A percentile compares a stretch with the other conserved stretches of the same genome.
phyloP scores from a whole-genome alignment of 2,329 filamentous ascomycete species.

The Bipolaris bicolor region DNA sequence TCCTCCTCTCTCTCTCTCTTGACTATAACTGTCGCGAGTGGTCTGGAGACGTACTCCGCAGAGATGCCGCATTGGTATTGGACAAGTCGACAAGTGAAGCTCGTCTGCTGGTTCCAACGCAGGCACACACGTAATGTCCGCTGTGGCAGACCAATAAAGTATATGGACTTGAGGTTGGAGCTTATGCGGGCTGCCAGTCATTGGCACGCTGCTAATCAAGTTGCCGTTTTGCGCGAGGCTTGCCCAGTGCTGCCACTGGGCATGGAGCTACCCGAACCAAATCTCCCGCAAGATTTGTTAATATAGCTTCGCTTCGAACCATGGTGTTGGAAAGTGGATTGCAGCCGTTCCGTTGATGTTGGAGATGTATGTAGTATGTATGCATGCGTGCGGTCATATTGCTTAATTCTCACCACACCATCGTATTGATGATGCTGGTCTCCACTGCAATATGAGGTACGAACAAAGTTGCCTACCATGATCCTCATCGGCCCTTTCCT shows the following conservation, averaged over 20 bases:
- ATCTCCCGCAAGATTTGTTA: not conserved
- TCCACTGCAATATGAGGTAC: conserved; percentile 16
- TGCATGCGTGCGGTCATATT: not conserved
- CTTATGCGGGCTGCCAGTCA: not conserved
- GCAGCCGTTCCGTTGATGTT: not conserved
- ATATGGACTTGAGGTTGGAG: not conserved
- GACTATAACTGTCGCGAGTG: not conserved
- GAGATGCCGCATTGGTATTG: not conserved
- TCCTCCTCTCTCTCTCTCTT: not conserved
- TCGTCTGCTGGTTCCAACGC: not conserved
- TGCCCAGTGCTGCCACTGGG: conserved; percentile 1
- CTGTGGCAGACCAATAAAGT: not conserved
- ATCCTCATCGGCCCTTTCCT: conserved; percentile 19
- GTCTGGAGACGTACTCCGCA: conserved; percentile 7
- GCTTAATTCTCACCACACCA: not conserved
- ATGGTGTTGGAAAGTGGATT: not conserved
- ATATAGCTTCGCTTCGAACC: not conserved
- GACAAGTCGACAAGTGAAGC: not conserved
- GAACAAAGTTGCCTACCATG: conserved; percentile 25
- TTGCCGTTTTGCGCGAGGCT: conserved; percentile 5
- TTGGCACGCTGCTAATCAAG: not conserved
- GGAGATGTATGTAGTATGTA: not conserved
- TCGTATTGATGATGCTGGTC: not conserved
- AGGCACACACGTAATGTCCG: not conserved
- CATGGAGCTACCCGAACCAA: conserved; percentile 2